Evolutionary conservation across 192 early-diverging fungal species (phyloP), one percentile per base, ranked within the genome.

Genomic region (Funneliformis geosporum): DNA sequence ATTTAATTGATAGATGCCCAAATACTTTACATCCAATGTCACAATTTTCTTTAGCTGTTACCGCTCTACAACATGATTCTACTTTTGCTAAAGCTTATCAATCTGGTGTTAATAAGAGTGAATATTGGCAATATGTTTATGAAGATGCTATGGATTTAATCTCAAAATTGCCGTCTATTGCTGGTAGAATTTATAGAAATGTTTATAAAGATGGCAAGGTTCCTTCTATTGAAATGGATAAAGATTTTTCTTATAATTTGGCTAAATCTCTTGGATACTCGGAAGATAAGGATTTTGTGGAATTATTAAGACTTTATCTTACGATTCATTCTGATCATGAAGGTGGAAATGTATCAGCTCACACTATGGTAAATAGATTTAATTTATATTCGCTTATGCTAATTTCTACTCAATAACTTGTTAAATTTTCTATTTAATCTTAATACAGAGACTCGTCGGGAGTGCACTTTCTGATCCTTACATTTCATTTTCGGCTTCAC

Each of bases 291-390:
- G 89, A 93, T 74, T 99, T 99, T 87, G 88, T 95, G 67, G 98
- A 99, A 84, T 93, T 99, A 83, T 96, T 99, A 94, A 95, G 98
- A 79, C 89, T 99, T 81, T 99, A 99, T 92, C 88, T 99, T 83
- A 96, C 95, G 84, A 98, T 99, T 87, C 98, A 99, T 94, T 97
- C 96, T 80, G 98, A 99, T 89, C 98, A 99, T 92, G 98, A 99
- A 90, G 98, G 98, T 84, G 98, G 98, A 84, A 99, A 99, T 86
- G 98, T 98, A 88, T 96, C 94, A 80, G 98, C 98, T 71, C 98
- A 99, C 90, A 94, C 98, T 83, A 94, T 93, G 64, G 73, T 59
- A 68, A 76, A 46, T 60, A 75, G 2, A 5, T 40, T 18, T 14
- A 8, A 4, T 43, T 44, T 1, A 16, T 42, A 8, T 69, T 69